Evolutionary conservation across 2,329 filamentous ascomycete species (phyloP).

Genomic region (Colletotrichum horii): DNA sequence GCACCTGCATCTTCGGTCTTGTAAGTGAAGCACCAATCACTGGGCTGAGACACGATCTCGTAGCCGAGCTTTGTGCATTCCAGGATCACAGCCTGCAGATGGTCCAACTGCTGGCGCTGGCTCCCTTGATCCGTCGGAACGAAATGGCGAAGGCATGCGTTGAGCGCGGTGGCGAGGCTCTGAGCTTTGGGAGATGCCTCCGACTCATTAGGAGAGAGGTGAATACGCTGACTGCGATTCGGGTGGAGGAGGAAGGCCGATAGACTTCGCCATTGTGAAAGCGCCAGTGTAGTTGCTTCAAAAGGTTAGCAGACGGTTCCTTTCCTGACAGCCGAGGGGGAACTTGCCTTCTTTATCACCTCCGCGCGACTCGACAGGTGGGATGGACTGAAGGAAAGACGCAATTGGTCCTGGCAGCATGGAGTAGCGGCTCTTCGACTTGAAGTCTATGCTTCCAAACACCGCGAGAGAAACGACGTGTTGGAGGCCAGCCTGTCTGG

Average conservation of each 20-base stretch:
- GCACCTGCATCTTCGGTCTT: neutral
- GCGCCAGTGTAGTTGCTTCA: conserved; percentile 34
- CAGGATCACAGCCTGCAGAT: conserved; percentile 42
- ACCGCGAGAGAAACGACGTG: conserved; percentile 41
- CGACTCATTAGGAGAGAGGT: conserved; percentile 34
- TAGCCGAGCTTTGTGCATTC: conserved; percentile 48
- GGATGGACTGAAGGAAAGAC: conserved; percentile 32
- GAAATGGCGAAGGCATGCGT: conserved; percentile 38
- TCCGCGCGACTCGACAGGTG: conserved; percentile 27
- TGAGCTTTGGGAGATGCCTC: conserved; percentile 34
- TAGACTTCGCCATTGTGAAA: conserved; percentile 46
- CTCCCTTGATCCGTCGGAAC: conserved; percentile 28
- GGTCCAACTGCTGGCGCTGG: conserved; percentile 37
- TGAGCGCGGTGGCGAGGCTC: conserved; percentile 36
- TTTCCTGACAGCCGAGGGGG: neutral
- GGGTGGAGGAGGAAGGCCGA: conserved; percentile 48
- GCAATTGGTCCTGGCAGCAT: conserved; percentile 40
- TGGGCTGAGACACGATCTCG: conserved; percentile 46
- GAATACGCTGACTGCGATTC: conserved; percentile 37
- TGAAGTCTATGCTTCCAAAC: conserved; percentile 38
- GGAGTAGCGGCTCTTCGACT: conserved; percentile 31
- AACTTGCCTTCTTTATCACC: conserved; percentile 35
- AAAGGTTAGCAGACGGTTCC: neutral
- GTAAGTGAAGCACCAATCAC: conserved; percentile 40
- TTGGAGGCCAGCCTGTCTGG: conserved; percentile 36